Evolutionary conservation across 306 rosid species (phyloP).

Genomic region (Astragalus membranaceus): DNA sequence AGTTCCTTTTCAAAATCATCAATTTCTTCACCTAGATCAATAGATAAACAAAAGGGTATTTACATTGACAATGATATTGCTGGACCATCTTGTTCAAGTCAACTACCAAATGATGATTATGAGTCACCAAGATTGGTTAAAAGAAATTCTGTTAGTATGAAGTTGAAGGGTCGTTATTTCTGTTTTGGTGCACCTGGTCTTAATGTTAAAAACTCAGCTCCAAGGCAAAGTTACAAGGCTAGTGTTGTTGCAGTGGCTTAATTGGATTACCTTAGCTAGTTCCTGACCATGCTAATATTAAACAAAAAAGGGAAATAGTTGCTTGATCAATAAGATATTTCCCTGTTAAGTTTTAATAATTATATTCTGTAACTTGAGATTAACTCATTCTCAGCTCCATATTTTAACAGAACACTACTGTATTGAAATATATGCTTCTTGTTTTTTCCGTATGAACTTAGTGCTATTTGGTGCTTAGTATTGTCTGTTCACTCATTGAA

Average conservation of each 20-base stretch:
- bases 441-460: not conserved
- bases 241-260: slow-evolving; percentile 59
- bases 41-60: slow-evolving; percentile 67
- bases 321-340: slow-evolving; percentile 7
- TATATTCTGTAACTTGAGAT: slow-evolving; percentile 10
- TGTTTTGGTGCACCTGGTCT: slow-evolving; percentile 73
- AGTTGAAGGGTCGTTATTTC: slow-evolving; percentile 65
- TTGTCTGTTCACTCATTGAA: not conserved
- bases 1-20: slow-evolving; percentile 84
- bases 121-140: slow-evolving; percentile 34
- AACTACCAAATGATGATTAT: slow-evolving; percentile 22
- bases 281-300: slow-evolving; percentile 19
- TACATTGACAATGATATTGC: slow-evolving; percentile 51
- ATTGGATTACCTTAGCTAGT: slow-evolving; percentile 15
- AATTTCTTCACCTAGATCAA: slow-evolving; percentile 66
- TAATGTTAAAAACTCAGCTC: slow-evolving; percentile 40
- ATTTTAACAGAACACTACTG: not conserved
- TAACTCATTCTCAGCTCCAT: slow-evolving; percentile 8
- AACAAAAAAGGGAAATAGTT: slow-evolving; percentile 4
- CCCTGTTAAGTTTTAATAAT: slow-evolving; percentile 4
- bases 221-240: slow-evolving; percentile 21
- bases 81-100: slow-evolving; percentile 62
- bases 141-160: slow-evolving; percentile 34
- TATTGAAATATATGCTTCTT: slow-evolving; percentile 18
- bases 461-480: not conserved